Evolutionary conservation across 2,329 filamentous ascomycete genomes (phyloP).

Genomic region (Torrubiellomyces zombiae): DNA sequence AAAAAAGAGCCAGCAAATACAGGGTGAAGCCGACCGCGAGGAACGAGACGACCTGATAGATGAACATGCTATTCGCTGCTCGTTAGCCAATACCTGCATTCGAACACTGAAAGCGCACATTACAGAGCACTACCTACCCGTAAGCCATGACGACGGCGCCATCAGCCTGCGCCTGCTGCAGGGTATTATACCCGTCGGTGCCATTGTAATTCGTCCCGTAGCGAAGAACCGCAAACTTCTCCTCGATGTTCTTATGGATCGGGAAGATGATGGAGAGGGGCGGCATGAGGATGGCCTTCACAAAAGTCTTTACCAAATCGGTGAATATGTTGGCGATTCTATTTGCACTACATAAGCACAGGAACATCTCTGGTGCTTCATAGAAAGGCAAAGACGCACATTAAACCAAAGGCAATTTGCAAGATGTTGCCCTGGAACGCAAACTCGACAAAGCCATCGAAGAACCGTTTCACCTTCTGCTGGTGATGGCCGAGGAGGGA

Average conservation of each 20-base stretch:
- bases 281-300: conserved; percentile 53
- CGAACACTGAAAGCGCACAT: no score
- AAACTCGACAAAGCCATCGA: conserved; percentile 54
- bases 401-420: conserved; percentile 59
- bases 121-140: conserved; percentile 30
- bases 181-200: conserved; percentile 48
- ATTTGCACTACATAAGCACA: conserved; percentile 3
- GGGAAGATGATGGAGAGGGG: conserved; percentile 53
- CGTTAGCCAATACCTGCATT: no score
- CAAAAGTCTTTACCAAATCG: conserved; percentile 53
- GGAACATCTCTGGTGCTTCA: not conserved
- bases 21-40: conserved; percentile 46
- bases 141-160: conserved; percentile 59
- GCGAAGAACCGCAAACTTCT: conserved; percentile 54
- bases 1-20: conserved; percentile 45
- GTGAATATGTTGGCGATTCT: conserved; percentile 58
- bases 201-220: conserved; percentile 35
- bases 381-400: conserved; percentile 31
- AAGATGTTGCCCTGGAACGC: conserved; percentile 60
- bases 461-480: conserved; percentile 31
- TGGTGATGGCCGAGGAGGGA: conserved; percentile 30
- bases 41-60: conserved; percentile 51
- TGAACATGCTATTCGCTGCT: conserved; percentile 29
- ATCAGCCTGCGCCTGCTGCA: conserved; percentile 50
- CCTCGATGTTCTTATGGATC: conserved; percentile 52